Evolutionary conservation across 257 asterid genomes (phyloP), one percentile per base, ranked within the genome.

Genomic region (Solanum gandarillasii): DNA sequence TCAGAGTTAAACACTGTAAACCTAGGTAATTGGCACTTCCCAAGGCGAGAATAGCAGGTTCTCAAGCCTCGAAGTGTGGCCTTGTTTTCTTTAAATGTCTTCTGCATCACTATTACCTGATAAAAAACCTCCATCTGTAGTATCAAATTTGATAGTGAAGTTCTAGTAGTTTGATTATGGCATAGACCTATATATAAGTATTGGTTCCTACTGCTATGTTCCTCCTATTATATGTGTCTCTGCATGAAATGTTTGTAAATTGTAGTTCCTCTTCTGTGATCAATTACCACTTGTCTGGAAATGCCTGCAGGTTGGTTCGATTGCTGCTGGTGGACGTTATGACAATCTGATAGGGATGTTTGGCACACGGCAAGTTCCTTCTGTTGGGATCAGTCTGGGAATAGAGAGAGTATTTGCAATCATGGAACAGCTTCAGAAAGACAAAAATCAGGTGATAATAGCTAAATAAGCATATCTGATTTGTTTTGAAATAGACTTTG

Each of bases 311-410:
- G 98, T 96, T 87, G 99, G 99, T 89, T 94, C 99, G 4, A 96
- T 97, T 87, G 99, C 98, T 86, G 98, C 99, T 60, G 99, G 99
- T 81, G 99, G 99, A 35, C 98, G 99, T 23, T 97, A 96, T 60
- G 99, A 97, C 90, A 93, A 94, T 89, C 97, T 97, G 34, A 93
- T 97, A 87, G 99, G 96, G 67, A 92, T 91, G 96, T 96, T 95
- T 87, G 98, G 99, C 89, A 87, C 94, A 16, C 94, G 95, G 90
- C 96, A 91, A 91, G 98, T 97, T 85, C 99, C 99, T 83, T 95
- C 99, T 7, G 96, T 97, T 88, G 99, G 99, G 85, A 92, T 97
- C 89, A 96, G 99, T 91, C 90, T 97, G 85, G 99, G 99, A 85
- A 95, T 97, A 79, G 99, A 97, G 90, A 92, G 99, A 87, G 99